phyloP scores from a whole-genome alignment of 208 protist genomes.

The Leishmania braziliensis region DNA sequence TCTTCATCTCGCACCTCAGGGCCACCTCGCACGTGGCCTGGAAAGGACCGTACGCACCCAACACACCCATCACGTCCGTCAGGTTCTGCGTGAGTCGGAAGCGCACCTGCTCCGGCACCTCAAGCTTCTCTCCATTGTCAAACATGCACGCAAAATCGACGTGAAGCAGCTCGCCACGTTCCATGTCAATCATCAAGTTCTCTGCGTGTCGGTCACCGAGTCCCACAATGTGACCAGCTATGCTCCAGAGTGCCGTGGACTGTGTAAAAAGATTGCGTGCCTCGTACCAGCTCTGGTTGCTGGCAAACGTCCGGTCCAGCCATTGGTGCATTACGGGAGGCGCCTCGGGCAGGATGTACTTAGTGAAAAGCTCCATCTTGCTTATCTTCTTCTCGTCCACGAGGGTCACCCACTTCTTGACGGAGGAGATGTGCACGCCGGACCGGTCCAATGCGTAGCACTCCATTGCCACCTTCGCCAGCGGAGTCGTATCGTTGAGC shows the following conservation, averaged over 20 bases:
- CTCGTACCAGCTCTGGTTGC: conserved; percentile 91
- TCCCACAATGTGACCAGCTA: conserved; percentile 96
- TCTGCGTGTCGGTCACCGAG: conserved; percentile 95
- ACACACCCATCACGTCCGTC: conserved; percentile 94
- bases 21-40: conserved; percentile 81
- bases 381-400: conserved; percentile 62
- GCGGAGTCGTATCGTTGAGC: conserved; percentile 88
- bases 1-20: conserved; percentile 88
- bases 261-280: conserved; percentile 88
- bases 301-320: conserved; percentile 89
- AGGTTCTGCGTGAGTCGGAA: conserved; percentile 98
- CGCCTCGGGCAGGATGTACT: conserved; percentile 78
- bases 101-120: conserved; percentile 95
- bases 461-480: conserved; percentile 77
- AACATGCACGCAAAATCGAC: conserved; percentile 97
- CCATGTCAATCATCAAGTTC: conserved; percentile 95
- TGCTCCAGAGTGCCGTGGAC: conserved; percentile 94
- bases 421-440: conserved; percentile 58
- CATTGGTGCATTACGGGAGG: conserved; percentile 94
- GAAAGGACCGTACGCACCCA: conserved; percentile 94
- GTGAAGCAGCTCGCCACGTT: conserved; percentile 89
- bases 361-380: conserved; percentile 70
- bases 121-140: conserved; percentile 95
- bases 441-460: conserved; percentile 77
- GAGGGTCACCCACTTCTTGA: conserved; percentile 74